phyloP scores from a whole-genome alignment of 805 yeast genomes.

The Kluyveromyces nonfermentans region DNA sequence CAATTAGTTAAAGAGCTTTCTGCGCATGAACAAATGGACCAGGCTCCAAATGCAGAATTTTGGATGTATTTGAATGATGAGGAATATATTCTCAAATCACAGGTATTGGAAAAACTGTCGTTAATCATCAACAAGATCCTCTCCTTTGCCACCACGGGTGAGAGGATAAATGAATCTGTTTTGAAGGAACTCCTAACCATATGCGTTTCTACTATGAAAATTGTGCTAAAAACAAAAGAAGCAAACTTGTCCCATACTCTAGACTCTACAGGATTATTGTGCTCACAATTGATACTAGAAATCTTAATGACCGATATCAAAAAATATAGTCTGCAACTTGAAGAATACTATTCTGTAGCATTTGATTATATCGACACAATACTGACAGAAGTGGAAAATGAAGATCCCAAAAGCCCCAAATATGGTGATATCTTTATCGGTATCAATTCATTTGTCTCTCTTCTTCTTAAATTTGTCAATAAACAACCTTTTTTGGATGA shows the following conservation, averaged over 20 bases:
- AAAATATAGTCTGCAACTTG: conserved; percentile 39
- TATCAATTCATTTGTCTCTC: neutral
- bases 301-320: conserved; percentile 33
- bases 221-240: conserved; percentile 4
- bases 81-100: conserved; percentile 10
- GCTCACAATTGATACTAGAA: conserved; percentile 32
- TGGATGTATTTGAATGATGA: conserved; percentile 12
- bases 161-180: conserved; percentile 5
- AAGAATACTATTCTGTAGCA: conserved; percentile 30
- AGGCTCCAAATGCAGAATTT: conserved; percentile 10
- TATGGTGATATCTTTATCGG: neutral
- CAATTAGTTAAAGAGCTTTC: conserved; percentile 9
- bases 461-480: conserved; percentile 18
- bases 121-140: conserved; percentile 14
- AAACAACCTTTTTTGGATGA: conserved; percentile 36
- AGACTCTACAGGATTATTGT: conserved; percentile 18
- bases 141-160: conserved; percentile 8
- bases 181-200: conserved; percentile 13
- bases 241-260: conserved; percentile 1
- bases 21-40: conserved; percentile 1
- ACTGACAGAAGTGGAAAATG: conserved; percentile 24
- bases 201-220: conserved; percentile 14
- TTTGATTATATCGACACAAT: conserved; percentile 21
- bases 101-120: conserved; percentile 10
- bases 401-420: conserved; percentile 1